phyloP scores from a whole-genome alignment of 2,329 filamentous ascomycete species.

The Aureobasidium lini region DNA sequence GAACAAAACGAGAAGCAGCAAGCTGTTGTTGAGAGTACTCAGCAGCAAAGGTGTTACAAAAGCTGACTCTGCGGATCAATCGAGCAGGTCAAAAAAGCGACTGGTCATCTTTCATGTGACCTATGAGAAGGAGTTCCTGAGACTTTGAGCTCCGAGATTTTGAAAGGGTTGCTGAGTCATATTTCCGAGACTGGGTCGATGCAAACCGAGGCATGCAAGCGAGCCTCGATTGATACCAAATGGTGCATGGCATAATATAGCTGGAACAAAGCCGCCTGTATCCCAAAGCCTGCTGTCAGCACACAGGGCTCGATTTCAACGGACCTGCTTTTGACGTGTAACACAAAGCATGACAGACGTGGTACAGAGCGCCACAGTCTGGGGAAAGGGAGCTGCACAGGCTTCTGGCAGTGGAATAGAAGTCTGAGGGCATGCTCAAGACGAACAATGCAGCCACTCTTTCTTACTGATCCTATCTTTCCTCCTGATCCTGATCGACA shows the following conservation, averaged over 20 bases:
- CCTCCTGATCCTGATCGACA: not conserved
- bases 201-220: not conserved
- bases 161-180: not conserved
- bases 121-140: not conserved
- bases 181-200: not conserved
- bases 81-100: not conserved
- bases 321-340: conserved; percentile 6
- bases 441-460: not conserved
- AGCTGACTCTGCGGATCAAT: conserved; percentile 4
- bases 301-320: not conserved
- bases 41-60: not conserved
- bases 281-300: conserved; percentile 1
- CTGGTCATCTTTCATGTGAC: not conserved
- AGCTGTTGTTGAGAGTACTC: conserved; percentile 9
- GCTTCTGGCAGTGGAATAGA: not conserved
- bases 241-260: not conserved
- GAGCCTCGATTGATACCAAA: not conserved
- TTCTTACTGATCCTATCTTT: not conserved
- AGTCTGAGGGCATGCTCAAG: not conserved
- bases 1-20: not conserved
- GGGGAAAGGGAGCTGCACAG: not conserved
- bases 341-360: not conserved
- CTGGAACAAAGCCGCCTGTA: not conserved
- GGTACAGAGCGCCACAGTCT: conserved; percentile 4
- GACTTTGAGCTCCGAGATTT: not conserved